Base-by-base conservation (phyloP, 805 yeast species). In the Kodamaea sagamina region DNA sequence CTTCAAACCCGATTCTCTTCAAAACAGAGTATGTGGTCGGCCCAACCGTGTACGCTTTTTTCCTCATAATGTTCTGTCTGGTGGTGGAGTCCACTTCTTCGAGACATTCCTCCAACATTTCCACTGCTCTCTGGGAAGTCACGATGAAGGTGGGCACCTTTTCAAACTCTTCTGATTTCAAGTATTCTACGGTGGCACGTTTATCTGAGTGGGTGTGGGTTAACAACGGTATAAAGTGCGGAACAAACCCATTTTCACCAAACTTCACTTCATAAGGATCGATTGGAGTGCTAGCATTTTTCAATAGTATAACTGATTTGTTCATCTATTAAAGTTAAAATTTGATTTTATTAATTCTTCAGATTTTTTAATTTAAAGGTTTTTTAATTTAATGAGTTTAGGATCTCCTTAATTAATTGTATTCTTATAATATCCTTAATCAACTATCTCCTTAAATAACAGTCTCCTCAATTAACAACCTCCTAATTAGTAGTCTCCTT, bases 91-190 rank as follows among this genome's bases (percentile, higher is more conserved):
- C 35, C n/a, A 70, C 51, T 8, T 46, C 44, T 0, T 50, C 47
- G 4, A 83, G 63, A 10, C 77, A 59, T 28, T 68, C 67, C 47
- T 77, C 77, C 9, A 89, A 62, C 4, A 88, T 82, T 52, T 90
- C 97, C 0, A 90, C 95, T 1, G 97, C 95, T 50, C 98, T 63
- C 59, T 92, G 97, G 1, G 95, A 86, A 0, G 98, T 90, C 3
- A 92, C 81, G 7, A 92, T 84, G 27, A 89, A 62, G 0, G 82
- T 77, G 31, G 74, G 71, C 21, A 72, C 66, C 0, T 62, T 52
- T 1, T 53, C 36, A 47, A 78, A 80, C 7, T 64, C 67, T 0
- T 56, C 54, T 4, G 79, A 70, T 2, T 55, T 54, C 8, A 89
- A 63, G 39, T 74, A 72, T 0, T 54, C 48, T 3, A 71, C 55